phyloP scores from a whole-genome alignment of 2,329 filamentous ascomycete species.

The Plenodomus tracheiphilus region DNA sequence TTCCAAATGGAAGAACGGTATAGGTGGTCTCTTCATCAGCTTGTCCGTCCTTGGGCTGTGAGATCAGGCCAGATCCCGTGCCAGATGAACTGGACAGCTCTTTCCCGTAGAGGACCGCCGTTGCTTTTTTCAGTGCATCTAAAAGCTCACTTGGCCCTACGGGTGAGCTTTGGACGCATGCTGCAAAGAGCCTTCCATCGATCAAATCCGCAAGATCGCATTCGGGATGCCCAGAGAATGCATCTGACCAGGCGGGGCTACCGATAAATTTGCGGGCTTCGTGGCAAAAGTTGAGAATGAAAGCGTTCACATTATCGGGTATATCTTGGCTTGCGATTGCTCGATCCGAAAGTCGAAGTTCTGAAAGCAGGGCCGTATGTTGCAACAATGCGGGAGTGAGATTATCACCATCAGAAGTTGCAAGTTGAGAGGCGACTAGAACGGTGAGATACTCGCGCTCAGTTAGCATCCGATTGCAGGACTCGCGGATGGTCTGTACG shows the following conservation, averaged over 20 bases:
- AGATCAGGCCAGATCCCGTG: not conserved
- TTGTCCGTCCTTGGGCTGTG: slow-evolving; percentile 6
- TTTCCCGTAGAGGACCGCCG: slow-evolving; percentile 20
- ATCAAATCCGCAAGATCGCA: slow-evolving; percentile 60
- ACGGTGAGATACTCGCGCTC: slow-evolving; percentile 42
- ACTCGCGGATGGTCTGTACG: slow-evolving; percentile 19
- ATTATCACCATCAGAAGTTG: slow-evolving; percentile 31
- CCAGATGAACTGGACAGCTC: slow-evolving; percentile 14
- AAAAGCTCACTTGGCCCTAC: slow-evolving; percentile 23
- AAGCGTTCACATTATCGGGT: slow-evolving; percentile 34
- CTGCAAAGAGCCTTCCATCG: slow-evolving; percentile 55
- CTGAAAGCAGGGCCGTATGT: slow-evolving; percentile 48
- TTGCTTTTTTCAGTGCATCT: slow-evolving; percentile 20
- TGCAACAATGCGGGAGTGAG: slow-evolving; percentile 48
- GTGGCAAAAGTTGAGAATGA: slow-evolving; percentile 46
- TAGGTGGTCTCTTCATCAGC: slow-evolving; percentile 19
- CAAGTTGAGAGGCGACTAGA: slow-evolving; percentile 38
- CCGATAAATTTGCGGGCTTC: slow-evolving; percentile 44
- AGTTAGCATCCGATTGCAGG: slow-evolving; percentile 26
- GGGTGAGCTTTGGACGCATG: slow-evolving; percentile 23
- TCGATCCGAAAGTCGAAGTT: slow-evolving; percentile 48
- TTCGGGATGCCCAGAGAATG: slow-evolving; percentile 19
- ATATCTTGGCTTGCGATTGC: slow-evolving; percentile 36
- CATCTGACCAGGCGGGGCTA: slow-evolving; percentile 41
- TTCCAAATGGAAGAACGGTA: slow-evolving; percentile 52